Evolutionary conservation across 139 green algal genomes (phyloP), one percentile per base, ranked within the genome.

Genomic region (Zygnema circumcarinatum): DNA sequence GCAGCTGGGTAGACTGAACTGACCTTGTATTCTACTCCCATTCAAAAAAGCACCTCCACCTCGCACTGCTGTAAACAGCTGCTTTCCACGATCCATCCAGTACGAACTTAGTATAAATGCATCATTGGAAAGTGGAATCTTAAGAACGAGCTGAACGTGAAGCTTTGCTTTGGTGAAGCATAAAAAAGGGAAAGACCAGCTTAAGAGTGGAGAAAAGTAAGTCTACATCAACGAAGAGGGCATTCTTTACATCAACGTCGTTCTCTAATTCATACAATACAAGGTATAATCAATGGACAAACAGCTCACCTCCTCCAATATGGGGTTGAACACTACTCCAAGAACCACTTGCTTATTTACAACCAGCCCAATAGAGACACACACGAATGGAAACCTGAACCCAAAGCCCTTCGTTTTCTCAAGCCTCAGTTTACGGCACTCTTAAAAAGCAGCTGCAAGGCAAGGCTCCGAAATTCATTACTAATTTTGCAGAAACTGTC

Each of bases 321-420:
- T 94, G 11, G 97, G 97, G 92, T 98, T 98, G 92, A 94, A 95
- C 38, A 99, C 97, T 29, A 99, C 96, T 0, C 96, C 97, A 31
- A 98, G 90, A n/a, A 98, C 94, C 35, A 92, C 85, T 83, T 90
- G 33, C n/a, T 92, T 90, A 1, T 94, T 90, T 0, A 98, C 89
- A 0, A 89, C 89, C 1, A 98, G 94, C 0, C 86, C 96, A 36
- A 98, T 95, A 88, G 92, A 95, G 2, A 98, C 96, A 85, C 96
- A 99, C 20, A 94, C 93, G 87, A 98, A 98, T 2, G 97, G 97
- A 78, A 95, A 98, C 54, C 87, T 91, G 87, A 21, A 75, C 76
- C 38, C 31, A 33, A 20, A 86, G 2, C 2, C 31, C 69, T 7
- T 62, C 69, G 56, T 29, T n/a, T 72, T 29, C 56, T 72, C 29